These are phyloP conservation scores for Pulveroboletus sp. DNA, from an alignment of 768 basidiomycete species.

Conservation along the genomic window DNA sequence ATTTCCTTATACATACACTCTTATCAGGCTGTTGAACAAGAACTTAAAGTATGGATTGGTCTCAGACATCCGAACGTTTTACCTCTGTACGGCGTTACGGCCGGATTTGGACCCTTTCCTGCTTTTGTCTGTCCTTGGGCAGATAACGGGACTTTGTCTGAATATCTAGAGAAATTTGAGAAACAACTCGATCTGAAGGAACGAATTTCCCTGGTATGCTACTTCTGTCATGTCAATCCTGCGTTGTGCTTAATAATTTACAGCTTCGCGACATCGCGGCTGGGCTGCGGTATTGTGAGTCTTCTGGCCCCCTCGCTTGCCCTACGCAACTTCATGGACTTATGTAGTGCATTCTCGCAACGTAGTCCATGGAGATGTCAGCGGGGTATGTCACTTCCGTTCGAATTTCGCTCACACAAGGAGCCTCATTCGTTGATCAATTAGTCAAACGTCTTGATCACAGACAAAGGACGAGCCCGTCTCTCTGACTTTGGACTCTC, in stretches of 20 bases:
- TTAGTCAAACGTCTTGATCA: constrained; percentile 25
- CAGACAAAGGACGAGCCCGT: constrained; percentile 6
- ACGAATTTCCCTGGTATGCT: constrained; percentile 20
- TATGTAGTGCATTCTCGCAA: constrained; percentile 20
- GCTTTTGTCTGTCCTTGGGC: constrained; percentile 36
- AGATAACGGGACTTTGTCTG: constrained; percentile 28
- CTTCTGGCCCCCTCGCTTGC: not conserved
- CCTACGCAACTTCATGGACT: not conserved
- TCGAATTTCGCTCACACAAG: not conserved
- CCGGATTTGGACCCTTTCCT: constrained; percentile 24
- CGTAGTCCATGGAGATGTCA: constrained; percentile 40
- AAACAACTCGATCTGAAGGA: constrained; percentile 6
- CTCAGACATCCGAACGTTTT: constrained; percentile 30
- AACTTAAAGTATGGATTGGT: constrained; percentile 29
- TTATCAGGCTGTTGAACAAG: constrained; percentile 24
- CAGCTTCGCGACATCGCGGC: constrained; percentile 25
- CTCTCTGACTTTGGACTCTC: constrained; percentile 35
- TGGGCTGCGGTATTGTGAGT: constrained; percentile 23
- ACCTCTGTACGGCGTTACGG: constrained; percentile 26
- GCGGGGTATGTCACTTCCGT: constrained; percentile 25
- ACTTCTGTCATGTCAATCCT: not conserved
- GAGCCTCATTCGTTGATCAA: not conserved
- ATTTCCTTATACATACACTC: constrained; percentile 4
- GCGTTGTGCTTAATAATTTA: not conserved
- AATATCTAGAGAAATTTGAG: constrained; percentile 25